Conservation (phyloP, 2,329 filamentous ascomycete species). For the Pseudogymnoascus sp. region DNA sequence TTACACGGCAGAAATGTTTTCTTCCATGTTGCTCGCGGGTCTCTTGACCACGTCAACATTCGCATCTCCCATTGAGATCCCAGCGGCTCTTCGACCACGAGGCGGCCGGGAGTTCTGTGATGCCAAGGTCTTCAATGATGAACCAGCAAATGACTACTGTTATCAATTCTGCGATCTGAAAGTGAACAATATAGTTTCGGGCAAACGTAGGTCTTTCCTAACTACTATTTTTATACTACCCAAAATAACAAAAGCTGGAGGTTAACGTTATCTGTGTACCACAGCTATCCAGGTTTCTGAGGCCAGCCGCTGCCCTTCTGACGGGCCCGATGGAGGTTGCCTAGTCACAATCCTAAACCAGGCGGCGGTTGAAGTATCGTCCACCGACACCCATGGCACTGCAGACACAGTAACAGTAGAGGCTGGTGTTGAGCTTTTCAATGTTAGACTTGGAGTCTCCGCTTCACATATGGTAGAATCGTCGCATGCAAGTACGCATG, state of each 20-base stretch:
- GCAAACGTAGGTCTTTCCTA: neutral
- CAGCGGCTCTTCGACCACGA: neutral
- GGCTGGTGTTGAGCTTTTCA: neutral
- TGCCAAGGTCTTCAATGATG: neutral
- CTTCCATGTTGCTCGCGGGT: neutral
- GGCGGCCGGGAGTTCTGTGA: neutral
- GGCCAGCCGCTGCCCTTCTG: neutral
- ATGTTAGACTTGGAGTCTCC: neutral
- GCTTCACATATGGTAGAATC: neutral
- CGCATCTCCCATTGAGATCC: neutral
- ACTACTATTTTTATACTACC: neutral
- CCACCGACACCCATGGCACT: neutral
- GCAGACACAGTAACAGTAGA: neutral
- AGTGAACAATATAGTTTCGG: neutral
- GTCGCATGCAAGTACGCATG: neutral
- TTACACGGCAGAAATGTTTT: neutral
- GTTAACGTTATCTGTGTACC: neutral
- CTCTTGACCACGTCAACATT: neutral
- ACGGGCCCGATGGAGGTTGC: neutral
- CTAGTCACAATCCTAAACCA: neutral
- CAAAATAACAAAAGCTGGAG: neutral
- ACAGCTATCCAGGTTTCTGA: neutral
- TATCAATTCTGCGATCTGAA: neutral
- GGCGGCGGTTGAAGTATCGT: neutral
- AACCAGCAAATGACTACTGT: neutral